Base-by-base conservation (phyloP, 2,329 filamentous ascomycete genomes). In the Arachnopeziza araneosa region DNA sequence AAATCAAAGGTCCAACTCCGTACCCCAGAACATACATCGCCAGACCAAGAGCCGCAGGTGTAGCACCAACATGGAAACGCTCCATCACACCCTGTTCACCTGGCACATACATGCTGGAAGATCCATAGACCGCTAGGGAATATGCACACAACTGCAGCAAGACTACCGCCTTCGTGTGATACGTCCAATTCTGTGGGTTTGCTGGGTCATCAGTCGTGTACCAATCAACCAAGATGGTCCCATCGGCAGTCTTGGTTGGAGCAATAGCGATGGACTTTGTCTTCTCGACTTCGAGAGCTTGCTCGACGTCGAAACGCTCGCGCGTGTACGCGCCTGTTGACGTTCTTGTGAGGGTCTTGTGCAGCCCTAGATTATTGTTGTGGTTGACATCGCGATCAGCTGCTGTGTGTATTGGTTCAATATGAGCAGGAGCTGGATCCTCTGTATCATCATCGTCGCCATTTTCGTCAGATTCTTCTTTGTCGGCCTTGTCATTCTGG, bases 1-100 rank as follows among this genome's bases (percentile, higher is more conserved):
- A 89, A 48, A 89, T 61, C 49, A 89, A 71, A 1, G 86, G 85
- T 0, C 85, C 86, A 24, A 84, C 71, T 19, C 85, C 84, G 63
- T 84, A 84, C 0, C 82, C 85, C 5, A 44, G 2, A 0, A 88
- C 84, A 68, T 86, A 88, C 58, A 88, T 76, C 0, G 83, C 78
- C 6, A 88, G 75, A 0, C 83, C 84, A 0, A 87, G 75, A 0
- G 80, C 79, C 1, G 83, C 82, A 7, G 78, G 75, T 8, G 81
- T 75, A 44, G 77, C 69, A 30, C 76, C 75, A 44, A 87, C 82
- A 26, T 77, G 76, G 62, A 87, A 88, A 17, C 74, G 71, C 22
- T 74, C 62, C 72, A 81, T 79, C 24, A 88, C 75, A 12, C 80
- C 79, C 32, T 69, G 64, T 12, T 71, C 72, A 4, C 78, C 78